Evolutionary conservation across 768 basidiomycete species (phyloP).

Genomic region (Boletus bicolor): DNA sequence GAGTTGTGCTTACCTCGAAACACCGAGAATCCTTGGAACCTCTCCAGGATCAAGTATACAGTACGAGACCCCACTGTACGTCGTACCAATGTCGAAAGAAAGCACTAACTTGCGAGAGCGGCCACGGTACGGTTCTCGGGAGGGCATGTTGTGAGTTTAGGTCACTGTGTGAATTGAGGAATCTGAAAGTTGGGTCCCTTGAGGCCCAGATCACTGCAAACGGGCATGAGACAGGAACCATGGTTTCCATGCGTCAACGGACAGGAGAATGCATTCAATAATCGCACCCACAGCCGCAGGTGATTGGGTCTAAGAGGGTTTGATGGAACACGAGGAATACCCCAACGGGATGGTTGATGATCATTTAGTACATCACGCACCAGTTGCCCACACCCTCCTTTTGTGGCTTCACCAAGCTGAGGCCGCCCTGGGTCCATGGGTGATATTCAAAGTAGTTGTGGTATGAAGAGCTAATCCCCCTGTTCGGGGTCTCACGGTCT

Average conservation of each 20-base stretch:
- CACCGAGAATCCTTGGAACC: slow-evolving; percentile 28
- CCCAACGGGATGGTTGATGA: background rate
- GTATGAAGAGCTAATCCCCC: background rate
- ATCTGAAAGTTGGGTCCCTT: background rate
- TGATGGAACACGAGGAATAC: background rate
- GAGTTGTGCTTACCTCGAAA: slow-evolving; percentile 21
- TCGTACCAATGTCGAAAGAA: slow-evolving; percentile 44
- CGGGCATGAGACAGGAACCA: background rate
- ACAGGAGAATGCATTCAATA: background rate
- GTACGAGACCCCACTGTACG: slow-evolving; percentile 40
- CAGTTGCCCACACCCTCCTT: background rate
- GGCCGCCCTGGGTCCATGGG: background rate
- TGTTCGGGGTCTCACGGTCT: too few relatives aligned
- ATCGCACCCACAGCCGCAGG: background rate
- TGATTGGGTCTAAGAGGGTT: background rate
- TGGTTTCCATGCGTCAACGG: background rate
- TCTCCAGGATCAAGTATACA: slow-evolving; percentile 37
- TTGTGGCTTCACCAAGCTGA: too few relatives aligned
- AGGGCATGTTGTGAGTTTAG: slow-evolving; percentile 14
- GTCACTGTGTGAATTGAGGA: background rate
- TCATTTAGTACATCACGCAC: background rate
- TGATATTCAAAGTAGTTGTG: background rate
- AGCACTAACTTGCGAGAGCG: slow-evolving; percentile 39
- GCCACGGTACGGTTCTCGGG: slow-evolving; percentile 35
- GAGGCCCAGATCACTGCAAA: too few relatives aligned